These are phyloP conservation scores for Flueggea neowawraea DNA, from an alignment of 441 rosid genomes.

Conservation along the genomic window DNA sequence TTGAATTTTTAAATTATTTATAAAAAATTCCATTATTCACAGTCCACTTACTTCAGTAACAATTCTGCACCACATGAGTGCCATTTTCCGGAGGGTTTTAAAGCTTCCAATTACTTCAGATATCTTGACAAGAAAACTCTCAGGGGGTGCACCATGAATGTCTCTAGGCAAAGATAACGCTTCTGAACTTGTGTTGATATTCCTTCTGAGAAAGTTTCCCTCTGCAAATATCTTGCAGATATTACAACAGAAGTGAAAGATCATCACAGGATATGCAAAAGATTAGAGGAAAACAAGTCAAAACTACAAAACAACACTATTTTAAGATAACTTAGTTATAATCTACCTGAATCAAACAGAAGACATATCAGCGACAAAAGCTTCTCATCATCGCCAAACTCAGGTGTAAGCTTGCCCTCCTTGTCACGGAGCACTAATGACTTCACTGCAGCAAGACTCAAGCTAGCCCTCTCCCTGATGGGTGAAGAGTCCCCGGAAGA, in stretches of 20 bases:
- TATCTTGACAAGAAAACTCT: conserved; percentile 70
- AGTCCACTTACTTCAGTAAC: conserved; percentile 71
- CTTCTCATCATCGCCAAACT: conserved; percentile 58
- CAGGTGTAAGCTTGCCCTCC: conserved; percentile 63
- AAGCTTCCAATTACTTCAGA: conserved; percentile 95
- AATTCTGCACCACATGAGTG: conserved; percentile 77
- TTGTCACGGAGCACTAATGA: conserved; percentile 91
- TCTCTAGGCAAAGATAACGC: conserved; percentile 59
- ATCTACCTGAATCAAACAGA: conserved; percentile 74
- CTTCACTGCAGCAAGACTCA: conserved; percentile 88
- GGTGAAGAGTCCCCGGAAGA: conserved; percentile 85
- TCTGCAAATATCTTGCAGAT: conserved; percentile 79
- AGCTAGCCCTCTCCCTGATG: conserved; percentile 69
- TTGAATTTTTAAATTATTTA: not conserved
- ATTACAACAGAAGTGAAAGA: conserved; percentile 57
- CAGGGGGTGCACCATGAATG: conserved; percentile 85
- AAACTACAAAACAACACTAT: conserved; percentile 5
- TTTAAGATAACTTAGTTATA: conserved; percentile 7
- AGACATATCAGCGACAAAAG: conserved; percentile 33
- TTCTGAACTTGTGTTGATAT: conserved; percentile 44
- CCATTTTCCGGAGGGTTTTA: conserved; percentile 71
- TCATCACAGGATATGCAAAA: conserved; percentile 36
- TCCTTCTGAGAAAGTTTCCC: conserved; percentile 75
- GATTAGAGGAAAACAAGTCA: conserved; percentile 4
- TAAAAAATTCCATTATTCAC: conserved; percentile 2